Conservation (phyloP, 495 filamentous ascomycete species). For the Penicillium longicatenatum region DNA sequence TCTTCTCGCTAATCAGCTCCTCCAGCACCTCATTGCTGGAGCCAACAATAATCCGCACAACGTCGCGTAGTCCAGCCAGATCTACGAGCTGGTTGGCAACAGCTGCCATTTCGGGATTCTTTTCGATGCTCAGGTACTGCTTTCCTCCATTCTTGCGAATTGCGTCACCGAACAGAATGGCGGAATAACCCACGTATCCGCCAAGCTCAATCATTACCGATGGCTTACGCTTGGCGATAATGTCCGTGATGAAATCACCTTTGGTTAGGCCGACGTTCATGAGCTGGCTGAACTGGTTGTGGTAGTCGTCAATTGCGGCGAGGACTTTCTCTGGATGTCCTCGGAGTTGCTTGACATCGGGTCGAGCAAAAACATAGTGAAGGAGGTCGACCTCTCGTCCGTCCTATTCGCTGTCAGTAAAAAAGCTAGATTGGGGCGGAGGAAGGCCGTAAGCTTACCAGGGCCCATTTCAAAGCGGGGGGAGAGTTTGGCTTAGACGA, state of each 20-base stretch:
- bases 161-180: slow-evolving; percentile 64
- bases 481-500: background rate
- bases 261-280: slow-evolving; percentile 75
- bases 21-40: slow-evolving; percentile 23
- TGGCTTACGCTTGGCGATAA: slow-evolving; percentile 63
- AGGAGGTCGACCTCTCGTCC: slow-evolving; percentile 70
- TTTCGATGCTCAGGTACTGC: slow-evolving; percentile 61
- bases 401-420: slow-evolving; percentile 39
- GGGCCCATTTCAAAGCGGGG: background rate
- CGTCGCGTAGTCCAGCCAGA: slow-evolving; percentile 61
- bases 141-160: slow-evolving; percentile 52
- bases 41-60: slow-evolving; percentile 41
- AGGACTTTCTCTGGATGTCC: slow-evolving; percentile 60
- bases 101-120: slow-evolving; percentile 62
- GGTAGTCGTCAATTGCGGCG: slow-evolving; percentile 57
- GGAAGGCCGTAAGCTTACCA: background rate
- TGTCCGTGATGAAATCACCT: slow-evolving; percentile 58
- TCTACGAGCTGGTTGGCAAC: slow-evolving; percentile 58
- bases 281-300: slow-evolving; percentile 53
- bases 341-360: slow-evolving; percentile 52
- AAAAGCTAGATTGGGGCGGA: background rate
- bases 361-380: slow-evolving; percentile 58
- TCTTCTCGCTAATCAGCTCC: slow-evolving; percentile 33
- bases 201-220: slow-evolving; percentile 70
- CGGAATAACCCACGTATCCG: slow-evolving; percentile 74